Evolutionary conservation across 352 stramenopile genomes (phyloP).

Genomic region (Globisporangium echinulatum): DNA sequence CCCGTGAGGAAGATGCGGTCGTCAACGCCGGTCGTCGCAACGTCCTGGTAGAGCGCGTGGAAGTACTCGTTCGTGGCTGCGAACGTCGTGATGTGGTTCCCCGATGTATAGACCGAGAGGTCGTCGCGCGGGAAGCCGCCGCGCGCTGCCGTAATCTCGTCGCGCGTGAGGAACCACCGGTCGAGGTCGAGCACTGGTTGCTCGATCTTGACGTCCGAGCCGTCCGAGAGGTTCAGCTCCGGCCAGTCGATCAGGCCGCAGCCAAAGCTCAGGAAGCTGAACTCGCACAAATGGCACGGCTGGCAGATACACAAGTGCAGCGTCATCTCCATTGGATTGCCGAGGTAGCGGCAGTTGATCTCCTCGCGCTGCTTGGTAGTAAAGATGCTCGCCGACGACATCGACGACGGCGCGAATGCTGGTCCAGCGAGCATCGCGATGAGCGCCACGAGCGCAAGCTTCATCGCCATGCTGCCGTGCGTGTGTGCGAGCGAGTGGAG

Average conservation of each 20-base stretch:
- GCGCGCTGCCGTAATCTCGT: conserved; percentile 42
- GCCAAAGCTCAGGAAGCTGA: conserved; percentile 11
- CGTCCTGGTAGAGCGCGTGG: conserved; percentile 33
- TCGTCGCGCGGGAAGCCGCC: conserved; percentile 32
- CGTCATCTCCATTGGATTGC: conserved; percentile 20
- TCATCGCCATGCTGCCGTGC: neutral
- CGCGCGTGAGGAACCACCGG: conserved; percentile 56
- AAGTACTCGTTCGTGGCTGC: conserved; percentile 44
- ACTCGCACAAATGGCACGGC: conserved; percentile 36
- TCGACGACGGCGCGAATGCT: neutral
- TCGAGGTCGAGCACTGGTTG: conserved; percentile 38
- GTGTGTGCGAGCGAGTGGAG: conserved; percentile 3
- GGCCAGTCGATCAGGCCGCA: conserved; percentile 19
- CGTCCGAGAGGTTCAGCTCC: conserved; percentile 18
- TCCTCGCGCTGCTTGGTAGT: neutral
- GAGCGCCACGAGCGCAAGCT: conserved; percentile 7
- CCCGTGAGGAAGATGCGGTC: conserved; percentile 41
- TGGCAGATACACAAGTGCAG: conserved; percentile 28
- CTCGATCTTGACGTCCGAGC: conserved; percentile 15
- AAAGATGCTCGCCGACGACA: neutral
- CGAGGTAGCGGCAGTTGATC: conserved; percentile 13
- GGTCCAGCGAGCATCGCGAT: neutral
- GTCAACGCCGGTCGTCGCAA: conserved; percentile 24
- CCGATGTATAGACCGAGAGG: conserved; percentile 31
- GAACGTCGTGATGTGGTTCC: conserved; percentile 45